Evolutionary conservation across 2,329 filamentous ascomycete genomes (phyloP).

Genomic region (Scedosporium aurantiacum): DNA sequence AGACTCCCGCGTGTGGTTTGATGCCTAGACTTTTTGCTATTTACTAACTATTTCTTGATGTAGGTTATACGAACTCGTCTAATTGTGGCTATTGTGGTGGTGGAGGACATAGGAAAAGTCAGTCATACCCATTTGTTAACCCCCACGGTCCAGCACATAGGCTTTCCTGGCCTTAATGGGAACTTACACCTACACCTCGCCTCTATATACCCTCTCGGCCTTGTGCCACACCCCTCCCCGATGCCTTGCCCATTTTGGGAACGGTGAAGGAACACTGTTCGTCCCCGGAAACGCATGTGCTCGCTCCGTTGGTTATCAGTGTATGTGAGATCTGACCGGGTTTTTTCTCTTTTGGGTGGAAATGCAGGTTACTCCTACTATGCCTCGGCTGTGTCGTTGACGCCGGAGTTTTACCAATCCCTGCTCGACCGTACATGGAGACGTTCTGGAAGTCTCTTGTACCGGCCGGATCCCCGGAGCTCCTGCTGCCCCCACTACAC

Average conservation of each 20-base stretch:
- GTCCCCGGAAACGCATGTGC: background rate
- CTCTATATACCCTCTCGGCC: background rate
- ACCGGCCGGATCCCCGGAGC: conserved; percentile 64
- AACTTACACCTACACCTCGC: conserved; percentile 1
- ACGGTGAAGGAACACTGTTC: background rate
- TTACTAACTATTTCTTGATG: background rate
- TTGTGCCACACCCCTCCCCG: background rate
- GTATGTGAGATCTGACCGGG: background rate
- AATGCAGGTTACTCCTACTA: conserved; percentile 62
- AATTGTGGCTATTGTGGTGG: conserved; percentile 43
- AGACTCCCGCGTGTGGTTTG: background rate
- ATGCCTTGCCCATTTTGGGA: background rate
- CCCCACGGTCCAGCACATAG: conserved; percentile 8
- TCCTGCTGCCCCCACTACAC: conserved; percentile 92
- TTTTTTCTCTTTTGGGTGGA: background rate
- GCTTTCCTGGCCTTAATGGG: background rate
- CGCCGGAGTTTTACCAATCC: conserved; percentile 56
- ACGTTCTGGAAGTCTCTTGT: conserved; percentile 59
- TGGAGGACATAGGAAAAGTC: conserved; percentile 27
- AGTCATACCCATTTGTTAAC: conserved; percentile 38
- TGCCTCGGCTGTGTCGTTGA: conserved; percentile 48
- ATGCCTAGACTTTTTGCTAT: background rate
- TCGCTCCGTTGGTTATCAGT: background rate
- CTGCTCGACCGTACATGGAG: conserved; percentile 70
- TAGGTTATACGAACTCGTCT: conserved; percentile 41